Conservation (phyloP, 139 green algal genomes). For the Chlorella sp. region DNA sequence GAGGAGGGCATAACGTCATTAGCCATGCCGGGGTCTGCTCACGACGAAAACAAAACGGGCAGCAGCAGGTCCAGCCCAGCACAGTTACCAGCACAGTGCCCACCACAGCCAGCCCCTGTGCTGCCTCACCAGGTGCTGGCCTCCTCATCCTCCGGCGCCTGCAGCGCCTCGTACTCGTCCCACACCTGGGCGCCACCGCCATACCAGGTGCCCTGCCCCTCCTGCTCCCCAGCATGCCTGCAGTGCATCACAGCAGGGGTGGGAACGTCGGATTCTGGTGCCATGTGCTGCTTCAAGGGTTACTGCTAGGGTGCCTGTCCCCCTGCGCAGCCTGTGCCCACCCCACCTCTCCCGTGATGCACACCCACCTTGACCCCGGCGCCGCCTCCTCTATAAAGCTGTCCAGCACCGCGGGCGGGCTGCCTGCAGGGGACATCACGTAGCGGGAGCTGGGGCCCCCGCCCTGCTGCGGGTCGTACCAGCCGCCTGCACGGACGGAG, state of each 20-base stretch:
- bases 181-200: background rate
- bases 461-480: slow-evolving; percentile 3
- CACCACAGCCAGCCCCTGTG: too few relatives aligned
- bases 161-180: slow-evolving; percentile 11
- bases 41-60: too few relatives aligned
- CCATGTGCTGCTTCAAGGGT: too few relatives aligned
- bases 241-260: background rate
- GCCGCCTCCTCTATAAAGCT: background rate
- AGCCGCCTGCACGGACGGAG: background rate
- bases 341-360: background rate
- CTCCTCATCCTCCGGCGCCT: slow-evolving; percentile 1
- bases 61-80: too few relatives aligned
- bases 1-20: background rate
- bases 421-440: slow-evolving; percentile 24
- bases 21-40: too few relatives aligned
- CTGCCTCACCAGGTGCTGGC: background rate
- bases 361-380: background rate
- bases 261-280: background rate
- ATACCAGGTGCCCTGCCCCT: slow-evolving; percentile 20
- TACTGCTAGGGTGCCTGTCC: too few relatives aligned
- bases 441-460: background rate
- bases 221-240: background rate
- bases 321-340: too few relatives aligned
- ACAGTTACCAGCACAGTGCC: too few relatives aligned
- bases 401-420: slow-evolving; percentile 8